Evolutionary conservation across 768 basidiomycete genomes (phyloP), one percentile per base, ranked within the genome.

Genomic region (Mrakia gelida): DNA sequence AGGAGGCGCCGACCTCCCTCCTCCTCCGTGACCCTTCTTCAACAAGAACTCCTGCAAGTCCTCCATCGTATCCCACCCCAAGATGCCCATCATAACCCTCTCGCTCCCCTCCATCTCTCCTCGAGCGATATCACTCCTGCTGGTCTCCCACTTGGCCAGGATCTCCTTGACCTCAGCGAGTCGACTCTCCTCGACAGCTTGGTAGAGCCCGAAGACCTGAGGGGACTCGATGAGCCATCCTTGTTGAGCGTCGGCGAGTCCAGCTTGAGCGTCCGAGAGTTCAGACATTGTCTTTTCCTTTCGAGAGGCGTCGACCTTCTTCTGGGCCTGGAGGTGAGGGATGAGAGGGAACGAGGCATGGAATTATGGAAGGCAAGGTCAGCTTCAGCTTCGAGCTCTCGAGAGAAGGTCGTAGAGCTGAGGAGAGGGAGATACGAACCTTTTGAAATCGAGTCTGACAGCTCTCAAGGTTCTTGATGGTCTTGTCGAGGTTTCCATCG

Each of bases 391-490:
- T 38, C n/a, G 61, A 11, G 13, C 26, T 11, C 16, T 28, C 15
- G 34, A 67, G 63, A 38, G 9, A 7, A 49, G 26, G 65, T 28
- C 15, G 41, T 18, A n/a, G 49, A 54, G 30, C 56, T 23, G 23
- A 52, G 15, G 18, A 38, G 38, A 38, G 38, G 38, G 38, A 38
- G 49, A 21, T 21, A 52, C 49, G 49, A 21, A 74, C 74, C 75
- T 85, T 85, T 16, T 83, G 81, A 7, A 83, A 80, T 74, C 84
- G 83, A 11, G 80, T 70, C 15, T 83, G 79, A 28, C 81, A 80
- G 67, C 82, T 82, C 30, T 85, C 84, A 63, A 83, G 83, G 38
- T 82, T 80, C 75, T 84, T 85, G 32, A 85, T 71, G 0, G 81
- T 83, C 75, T 82, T 83, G 26, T 84, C 84, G 70, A 84, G 81